Percentiles rank a stretch among this genome's conserved stretches.
Evolutionary conservation across 176 grass and related monocot genomes (phyloP).

Genomic region (Aegilops tauschii): DNA sequence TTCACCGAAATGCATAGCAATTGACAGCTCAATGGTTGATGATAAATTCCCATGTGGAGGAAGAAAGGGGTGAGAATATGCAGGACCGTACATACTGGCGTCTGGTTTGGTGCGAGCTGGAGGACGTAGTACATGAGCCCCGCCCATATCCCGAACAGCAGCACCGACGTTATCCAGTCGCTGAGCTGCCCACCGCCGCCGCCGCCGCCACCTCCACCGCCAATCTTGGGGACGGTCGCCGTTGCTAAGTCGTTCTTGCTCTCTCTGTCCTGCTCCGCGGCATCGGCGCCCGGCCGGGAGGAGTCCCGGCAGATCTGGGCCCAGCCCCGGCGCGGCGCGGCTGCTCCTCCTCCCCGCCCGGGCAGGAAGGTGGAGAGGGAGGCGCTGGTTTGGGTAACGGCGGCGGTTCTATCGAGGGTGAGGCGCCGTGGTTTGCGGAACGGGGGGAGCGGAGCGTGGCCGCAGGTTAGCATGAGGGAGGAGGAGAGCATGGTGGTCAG

Average conservation of each 20-base stretch:
- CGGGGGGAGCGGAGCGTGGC: background rate
- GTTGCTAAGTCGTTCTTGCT: background rate
- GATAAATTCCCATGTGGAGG: background rate
- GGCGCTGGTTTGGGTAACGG: background rate
- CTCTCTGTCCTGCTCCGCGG: conserved; percentile 17
- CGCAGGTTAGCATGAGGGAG: background rate
- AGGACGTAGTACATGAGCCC: conserved; percentile 88
- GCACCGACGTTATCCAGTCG: conserved; percentile 61
- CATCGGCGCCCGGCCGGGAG: conserved; percentile 13
- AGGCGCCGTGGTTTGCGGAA: background rate
- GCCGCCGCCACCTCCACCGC: background rate
- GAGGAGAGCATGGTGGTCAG: conserved; percentile 1
- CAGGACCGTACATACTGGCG: conserved; percentile 50
- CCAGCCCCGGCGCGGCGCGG: background rate
- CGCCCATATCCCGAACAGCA: conserved; percentile 82
- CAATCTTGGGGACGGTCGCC: background rate
- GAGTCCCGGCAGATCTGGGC: conserved; percentile 33
- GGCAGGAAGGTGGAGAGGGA: background rate
- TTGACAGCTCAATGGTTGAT: background rate
- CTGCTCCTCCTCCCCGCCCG: background rate
- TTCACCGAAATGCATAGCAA: background rate
- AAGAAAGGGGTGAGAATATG: background rate
- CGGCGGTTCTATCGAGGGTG: background rate
- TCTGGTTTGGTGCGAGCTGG: conserved; percentile 77
- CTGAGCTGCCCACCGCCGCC: conserved; percentile 17